Conservation (phyloP, 768 basidiomycete species). For the Pholiota conissans region DNA sequence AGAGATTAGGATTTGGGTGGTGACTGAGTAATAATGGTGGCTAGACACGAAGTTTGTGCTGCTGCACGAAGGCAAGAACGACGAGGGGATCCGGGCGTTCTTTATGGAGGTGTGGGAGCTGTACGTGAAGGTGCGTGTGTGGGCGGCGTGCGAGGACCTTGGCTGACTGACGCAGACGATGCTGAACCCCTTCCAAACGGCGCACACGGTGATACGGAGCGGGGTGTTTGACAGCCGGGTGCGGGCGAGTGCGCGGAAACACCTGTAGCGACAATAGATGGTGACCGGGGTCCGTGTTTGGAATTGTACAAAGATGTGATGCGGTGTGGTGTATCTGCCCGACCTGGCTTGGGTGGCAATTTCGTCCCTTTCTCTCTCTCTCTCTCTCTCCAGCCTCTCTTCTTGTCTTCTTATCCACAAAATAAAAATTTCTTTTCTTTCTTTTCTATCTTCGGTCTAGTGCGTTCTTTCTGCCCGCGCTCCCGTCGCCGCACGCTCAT, state of each 20-base stretch:
- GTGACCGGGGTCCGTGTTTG: slow-evolving; percentile 26
- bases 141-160: slow-evolving; percentile 2
- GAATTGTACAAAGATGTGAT: slow-evolving; percentile 25
- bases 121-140: slow-evolving; percentile 79
- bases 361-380: slow-evolving; percentile 31
- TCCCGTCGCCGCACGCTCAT: slow-evolving; percentile 13
- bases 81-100: slow-evolving; percentile 93
- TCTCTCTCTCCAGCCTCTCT: slow-evolving; percentile 29
- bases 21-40: slow-evolving; percentile 16
- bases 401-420: slow-evolving; percentile 27
- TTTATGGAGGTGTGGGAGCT: slow-evolving; percentile 96
- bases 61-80: slow-evolving; percentile 94
- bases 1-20: slow-evolving; percentile 29
- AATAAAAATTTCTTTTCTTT: slow-evolving; percentile 23
- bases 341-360: slow-evolving; percentile 36
- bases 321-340: slow-evolving; percentile 31
- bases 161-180: slow-evolving; percentile 53
- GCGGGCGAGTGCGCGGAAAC: slow-evolving; percentile 82
- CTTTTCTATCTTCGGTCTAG: slow-evolving; percentile 16
- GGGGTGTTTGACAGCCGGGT: slow-evolving; percentile 81
- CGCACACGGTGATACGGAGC: slow-evolving; percentile 82
- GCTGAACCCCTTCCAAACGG: slow-evolving; percentile 96
- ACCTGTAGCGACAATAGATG: too few species aligned
- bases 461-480: slow-evolving; percentile 15
- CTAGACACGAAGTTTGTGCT: slow-evolving; percentile 94